phyloP scores from a whole-genome alignment of 192 early-diverging fungal species.

The Allomyces javanicus region DNA sequence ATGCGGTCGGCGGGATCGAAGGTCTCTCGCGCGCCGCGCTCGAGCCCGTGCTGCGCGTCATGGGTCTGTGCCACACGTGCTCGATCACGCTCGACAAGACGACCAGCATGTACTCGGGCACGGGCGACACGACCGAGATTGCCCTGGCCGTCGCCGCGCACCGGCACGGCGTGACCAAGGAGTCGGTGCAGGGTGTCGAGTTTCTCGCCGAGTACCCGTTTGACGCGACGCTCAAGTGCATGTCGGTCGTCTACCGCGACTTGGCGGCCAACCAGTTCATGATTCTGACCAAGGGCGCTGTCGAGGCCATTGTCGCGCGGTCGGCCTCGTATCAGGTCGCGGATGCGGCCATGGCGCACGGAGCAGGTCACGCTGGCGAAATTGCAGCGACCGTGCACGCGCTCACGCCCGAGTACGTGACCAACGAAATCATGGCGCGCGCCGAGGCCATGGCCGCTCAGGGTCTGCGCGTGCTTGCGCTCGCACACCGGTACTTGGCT shows the following conservation, averaged over 20 bases:
- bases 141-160: conserved; percentile 70
- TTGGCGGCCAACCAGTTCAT: conserved; percentile 22
- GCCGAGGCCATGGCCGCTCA: conserved; percentile 30
- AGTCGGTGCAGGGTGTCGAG: conserved; percentile 32
- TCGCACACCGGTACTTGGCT: conserved; percentile 38
- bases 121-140: conserved; percentile 88
- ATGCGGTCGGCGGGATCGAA: conserved; percentile 7
- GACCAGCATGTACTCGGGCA: conserved; percentile 36
- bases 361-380: conserved; percentile 8
- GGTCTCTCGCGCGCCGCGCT: conserved; percentile 13
- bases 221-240: conserved; percentile 68
- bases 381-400: conserved; percentile 13
- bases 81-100: conserved; percentile 39
- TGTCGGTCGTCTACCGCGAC: conserved; percentile 54
- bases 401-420: conserved; percentile 39
- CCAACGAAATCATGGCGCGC: conserved; percentile 1
- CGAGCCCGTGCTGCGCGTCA: conserved; percentile 34
- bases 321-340: conserved; percentile 34
- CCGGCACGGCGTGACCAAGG: conserved; percentile 55
- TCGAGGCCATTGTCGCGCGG: conserved; percentile 63
- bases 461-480: conserved; percentile 66
- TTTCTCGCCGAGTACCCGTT: conserved; percentile 51
- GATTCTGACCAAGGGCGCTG: conserved; percentile 65
- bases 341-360: conserved; percentile 2
- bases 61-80: conserved; percentile 58